phyloP scores from a whole-genome alignment of 257 asterid genomes.

The Solanum piurae region DNA sequence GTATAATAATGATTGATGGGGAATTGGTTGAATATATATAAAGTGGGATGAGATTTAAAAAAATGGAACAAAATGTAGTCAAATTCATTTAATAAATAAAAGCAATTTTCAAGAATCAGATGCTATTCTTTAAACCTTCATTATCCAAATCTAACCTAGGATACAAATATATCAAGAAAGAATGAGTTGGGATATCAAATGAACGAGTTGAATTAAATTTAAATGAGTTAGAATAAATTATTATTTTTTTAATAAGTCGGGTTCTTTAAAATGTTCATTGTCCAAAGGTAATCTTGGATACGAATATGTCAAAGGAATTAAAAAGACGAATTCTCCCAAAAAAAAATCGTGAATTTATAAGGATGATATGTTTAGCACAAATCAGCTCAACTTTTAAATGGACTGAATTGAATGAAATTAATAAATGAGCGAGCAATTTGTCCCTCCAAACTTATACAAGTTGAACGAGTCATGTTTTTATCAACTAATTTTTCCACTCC shows the following conservation, averaged over 20 bases:
- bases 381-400: no score
- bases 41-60: background rate
- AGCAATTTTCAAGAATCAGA: background rate
- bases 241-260: background rate
- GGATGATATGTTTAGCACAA: no score
- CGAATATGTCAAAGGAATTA: background rate
- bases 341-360: no score
- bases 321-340: no score
- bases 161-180: background rate
- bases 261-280: background rate
- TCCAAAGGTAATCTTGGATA: background rate
- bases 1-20: background rate
- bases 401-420: no score
- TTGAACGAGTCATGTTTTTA: background rate
- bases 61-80: background rate
- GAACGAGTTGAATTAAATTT: background rate
- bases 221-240: background rate
- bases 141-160: background rate
- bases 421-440: no score
- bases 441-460: no score
- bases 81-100: background rate
- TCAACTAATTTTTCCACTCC: background rate
- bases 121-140: background rate
- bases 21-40: background rate
- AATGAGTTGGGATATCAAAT: background rate